Evolutionary conservation across 2,329 filamentous ascomycete genomes (phyloP).

Genomic region (Fusarium ambrosium): DNA sequence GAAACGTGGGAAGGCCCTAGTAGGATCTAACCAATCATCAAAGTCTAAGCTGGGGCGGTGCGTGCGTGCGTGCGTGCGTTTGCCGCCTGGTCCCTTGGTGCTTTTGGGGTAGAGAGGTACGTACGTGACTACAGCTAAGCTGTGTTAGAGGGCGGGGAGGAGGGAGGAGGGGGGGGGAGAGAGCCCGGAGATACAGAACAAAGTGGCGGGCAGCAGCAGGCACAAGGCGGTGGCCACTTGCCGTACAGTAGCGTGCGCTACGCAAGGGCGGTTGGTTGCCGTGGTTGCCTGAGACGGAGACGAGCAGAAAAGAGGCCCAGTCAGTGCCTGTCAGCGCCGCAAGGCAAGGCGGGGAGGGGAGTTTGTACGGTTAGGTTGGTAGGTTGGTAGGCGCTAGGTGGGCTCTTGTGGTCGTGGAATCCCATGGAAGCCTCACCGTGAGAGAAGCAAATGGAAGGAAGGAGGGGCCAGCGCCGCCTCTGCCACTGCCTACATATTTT

Average conservation of each 20-base stretch:
- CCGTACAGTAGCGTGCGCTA: constrained; percentile 18
- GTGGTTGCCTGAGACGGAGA: constrained; percentile 16
- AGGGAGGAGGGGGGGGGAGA: neutral
- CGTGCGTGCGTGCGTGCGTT: constrained; percentile 23
- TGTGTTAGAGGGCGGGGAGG: neutral
- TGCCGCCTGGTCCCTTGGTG: constrained; percentile 36
- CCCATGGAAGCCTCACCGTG: constrained; percentile 59
- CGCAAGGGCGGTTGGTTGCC: constrained; percentile 29
- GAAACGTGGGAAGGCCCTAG: constrained; percentile 43
- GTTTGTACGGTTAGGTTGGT: constrained; percentile 3
- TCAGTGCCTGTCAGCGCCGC: constrained; percentile 7
- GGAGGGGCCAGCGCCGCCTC: constrained; percentile 44
- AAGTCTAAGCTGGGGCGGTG: constrained; percentile 19
- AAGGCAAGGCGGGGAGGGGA: constrained; percentile 20
- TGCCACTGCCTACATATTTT: constrained; percentile 49
- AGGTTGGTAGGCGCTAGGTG: constrained; percentile 35
- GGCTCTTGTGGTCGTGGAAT: constrained; percentile 56
- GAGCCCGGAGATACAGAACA: constrained; percentile 21
- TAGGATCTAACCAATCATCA: constrained; percentile 41
- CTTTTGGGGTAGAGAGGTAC: constrained; percentile 36
- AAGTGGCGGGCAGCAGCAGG: constrained; percentile 5
- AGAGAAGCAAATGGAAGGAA: constrained; percentile 47
- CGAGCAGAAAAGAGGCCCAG: neutral
- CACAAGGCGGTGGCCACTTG: constrained; percentile 35
- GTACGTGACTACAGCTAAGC: constrained; percentile 8